Base-by-base conservation (phyloP, 352 stramenopile genomes). In the Sclerospora graminicola region DNA sequence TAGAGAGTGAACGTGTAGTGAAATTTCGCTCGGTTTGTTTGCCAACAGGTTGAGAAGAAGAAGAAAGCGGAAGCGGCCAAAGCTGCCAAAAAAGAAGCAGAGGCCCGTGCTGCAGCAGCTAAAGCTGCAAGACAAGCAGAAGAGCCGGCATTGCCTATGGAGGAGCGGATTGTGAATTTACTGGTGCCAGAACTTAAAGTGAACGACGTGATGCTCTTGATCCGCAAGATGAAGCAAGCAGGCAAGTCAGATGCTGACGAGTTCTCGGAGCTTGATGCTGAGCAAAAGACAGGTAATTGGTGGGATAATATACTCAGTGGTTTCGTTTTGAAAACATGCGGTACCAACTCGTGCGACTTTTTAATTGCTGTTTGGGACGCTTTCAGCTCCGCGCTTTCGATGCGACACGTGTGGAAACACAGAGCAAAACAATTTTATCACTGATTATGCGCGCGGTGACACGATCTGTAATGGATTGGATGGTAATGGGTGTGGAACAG, bases 371-470 rank as follows among this genome's bases (percentile, higher is more conserved):
- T 16, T 47, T 35, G 6, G 18, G 13, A 1, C 29, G 28, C 4
- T 41, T 34, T 30, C 43, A 86, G 81, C 81, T 3, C 81, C 81
- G 21, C 69, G 78, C 9, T 93, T 88, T 45, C 68, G 76, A 24
- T 93, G 81, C 48, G 81, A 93, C 50, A 88, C 75, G 35, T 93
- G 81, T 45, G 81, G 81, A 23, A 93, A 93, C 49, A 89, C 70
- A 21, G 81, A 93, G 42, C 81, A 93, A 48, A 89, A 93, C 63
- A 89, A 93, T 49, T 93, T 90, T 20, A 88, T 93, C 52, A 90
- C 78, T 24, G 81, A 93, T 62, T 93, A 93, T 33, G 81, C 81
- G 14, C 78, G 81, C 23, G 81, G 81, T 21, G 81, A 93, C 53
- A 93, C 81, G 24, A 89, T 93, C 43, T 93, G 81, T 57, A 93